phyloP scores from a whole-genome alignment of 345 rosid species.

The Gynandropsis gynandra region DNA sequence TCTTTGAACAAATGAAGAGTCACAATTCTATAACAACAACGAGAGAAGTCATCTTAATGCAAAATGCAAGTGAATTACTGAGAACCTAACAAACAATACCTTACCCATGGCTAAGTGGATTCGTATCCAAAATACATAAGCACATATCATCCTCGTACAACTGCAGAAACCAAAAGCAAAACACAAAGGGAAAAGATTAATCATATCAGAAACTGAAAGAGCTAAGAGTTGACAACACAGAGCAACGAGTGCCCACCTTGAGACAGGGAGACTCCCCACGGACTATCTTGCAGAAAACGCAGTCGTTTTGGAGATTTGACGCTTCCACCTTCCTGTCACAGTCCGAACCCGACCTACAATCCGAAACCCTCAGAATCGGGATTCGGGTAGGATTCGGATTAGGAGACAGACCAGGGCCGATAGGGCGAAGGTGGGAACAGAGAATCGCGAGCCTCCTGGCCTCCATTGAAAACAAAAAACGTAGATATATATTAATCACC shows the following conservation, averaged over 20 bases:
- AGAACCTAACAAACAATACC: constrained; percentile 33
- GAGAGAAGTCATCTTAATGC: too few relatives aligned
- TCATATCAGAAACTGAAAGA: not conserved
- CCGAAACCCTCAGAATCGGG: constrained; percentile 28
- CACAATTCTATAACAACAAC: not conserved
- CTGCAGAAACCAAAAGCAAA: constrained; percentile 31
- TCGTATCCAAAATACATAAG: constrained; percentile 76
- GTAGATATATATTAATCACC: too few relatives aligned
- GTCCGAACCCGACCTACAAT: constrained; percentile 26
- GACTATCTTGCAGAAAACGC: constrained; percentile 78
- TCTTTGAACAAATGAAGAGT: too few relatives aligned
- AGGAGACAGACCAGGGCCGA: not conserved
- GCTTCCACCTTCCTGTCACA: constrained; percentile 9
- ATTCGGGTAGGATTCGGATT: constrained; percentile 9
- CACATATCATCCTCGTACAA: constrained; percentile 87
- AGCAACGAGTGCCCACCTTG: constrained; percentile 35
- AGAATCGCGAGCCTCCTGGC: constrained; percentile 61
- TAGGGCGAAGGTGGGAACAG: constrained; percentile 50
- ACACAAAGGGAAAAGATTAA: not conserved
- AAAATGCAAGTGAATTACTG: not conserved
- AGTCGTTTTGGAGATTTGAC: constrained; percentile 30
- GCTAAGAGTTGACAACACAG: not conserved
- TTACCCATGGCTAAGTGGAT: constrained; percentile 81
- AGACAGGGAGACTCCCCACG: constrained; percentile 70
- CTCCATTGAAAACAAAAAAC: not conserved